A percentile compares a stretch with the other conserved stretches of the same genome.
These are phyloP conservation scores for Hypoxylon perforatum DNA, from an alignment of 495 filamentous ascomycete species.

Conservation along the genomic window DNA sequence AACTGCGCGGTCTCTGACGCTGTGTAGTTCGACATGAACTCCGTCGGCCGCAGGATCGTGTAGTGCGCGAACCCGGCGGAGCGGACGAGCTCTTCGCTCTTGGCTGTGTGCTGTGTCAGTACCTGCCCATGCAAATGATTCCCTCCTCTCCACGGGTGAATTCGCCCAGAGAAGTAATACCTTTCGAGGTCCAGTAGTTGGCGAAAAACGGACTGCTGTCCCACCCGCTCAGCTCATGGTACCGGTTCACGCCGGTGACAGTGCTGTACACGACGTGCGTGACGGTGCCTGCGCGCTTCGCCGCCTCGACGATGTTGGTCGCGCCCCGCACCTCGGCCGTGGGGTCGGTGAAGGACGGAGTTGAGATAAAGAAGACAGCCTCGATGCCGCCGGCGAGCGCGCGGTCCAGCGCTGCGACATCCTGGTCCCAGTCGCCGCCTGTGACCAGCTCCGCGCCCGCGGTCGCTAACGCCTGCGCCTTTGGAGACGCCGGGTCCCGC, in stretches of 20 bases:
- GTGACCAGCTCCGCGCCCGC: constrained; percentile 58
- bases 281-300: constrained; percentile 55
- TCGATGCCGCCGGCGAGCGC: constrained; percentile 51
- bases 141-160: too few species aligned
- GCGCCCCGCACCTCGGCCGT: constrained; percentile 56
- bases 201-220: constrained; percentile 6
- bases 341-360: constrained; percentile 37
- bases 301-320: constrained; percentile 67
- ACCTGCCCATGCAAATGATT: neutral
- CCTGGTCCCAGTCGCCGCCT: constrained; percentile 61
- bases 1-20: neutral
- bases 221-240: neutral
- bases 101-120: too few species aligned
- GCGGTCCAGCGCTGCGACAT: constrained; percentile 62
- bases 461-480: constrained; percentile 62
- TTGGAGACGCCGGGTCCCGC: constrained; percentile 63
- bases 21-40: constrained; percentile 71
- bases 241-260: constrained; percentile 63
- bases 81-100: constrained; percentile 48
- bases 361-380: constrained; percentile 61
- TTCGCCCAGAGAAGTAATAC: constrained; percentile 5
- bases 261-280: constrained; percentile 71
- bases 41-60: constrained; percentile 69
- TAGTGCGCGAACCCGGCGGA: constrained; percentile 53
- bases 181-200: constrained; percentile 21